Percentiles rank a stretch among this genome's conserved stretches.
Evolutionary conservation across 305 asterid genomes (phyloP).

Genomic region (Withania somnifera): DNA sequence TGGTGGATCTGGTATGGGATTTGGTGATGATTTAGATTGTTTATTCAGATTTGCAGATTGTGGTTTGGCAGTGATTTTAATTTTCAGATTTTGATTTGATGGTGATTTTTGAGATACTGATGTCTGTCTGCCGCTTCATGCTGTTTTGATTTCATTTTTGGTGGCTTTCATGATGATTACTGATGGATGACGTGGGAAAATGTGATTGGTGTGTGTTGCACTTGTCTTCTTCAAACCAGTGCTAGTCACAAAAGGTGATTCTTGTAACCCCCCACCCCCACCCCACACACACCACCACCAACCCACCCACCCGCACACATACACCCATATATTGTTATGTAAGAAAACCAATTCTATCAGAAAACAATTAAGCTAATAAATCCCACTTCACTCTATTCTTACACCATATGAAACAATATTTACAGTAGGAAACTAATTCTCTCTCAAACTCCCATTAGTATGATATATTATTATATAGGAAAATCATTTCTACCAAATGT

Average conservation of each 20-base stretch:
- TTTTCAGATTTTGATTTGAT: background rate
- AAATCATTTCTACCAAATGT: background rate
- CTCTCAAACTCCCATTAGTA: background rate
- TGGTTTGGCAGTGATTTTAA: no score
- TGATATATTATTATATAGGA: background rate
- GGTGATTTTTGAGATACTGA: background rate
- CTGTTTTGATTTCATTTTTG: background rate
- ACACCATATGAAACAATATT: background rate
- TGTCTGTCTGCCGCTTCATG: background rate
- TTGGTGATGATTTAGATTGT: no score
- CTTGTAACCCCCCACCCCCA: no score
- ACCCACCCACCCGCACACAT: background rate
- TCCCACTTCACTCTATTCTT: background rate
- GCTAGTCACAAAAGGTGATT: background rate
- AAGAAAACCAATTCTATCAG: background rate
- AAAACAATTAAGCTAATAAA: background rate
- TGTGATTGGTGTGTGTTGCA: background rate
- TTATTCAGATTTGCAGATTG: background rate
- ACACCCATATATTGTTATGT: background rate
- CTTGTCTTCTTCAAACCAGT: background rate
- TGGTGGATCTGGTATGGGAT: background rate
- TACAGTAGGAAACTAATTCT: background rate
- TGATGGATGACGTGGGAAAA: background rate
- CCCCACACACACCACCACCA: no score
- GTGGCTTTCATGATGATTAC: background rate